Base-by-base conservation (phyloP, 768 basidiomycete species). In the Mycena indigotica region DNA sequence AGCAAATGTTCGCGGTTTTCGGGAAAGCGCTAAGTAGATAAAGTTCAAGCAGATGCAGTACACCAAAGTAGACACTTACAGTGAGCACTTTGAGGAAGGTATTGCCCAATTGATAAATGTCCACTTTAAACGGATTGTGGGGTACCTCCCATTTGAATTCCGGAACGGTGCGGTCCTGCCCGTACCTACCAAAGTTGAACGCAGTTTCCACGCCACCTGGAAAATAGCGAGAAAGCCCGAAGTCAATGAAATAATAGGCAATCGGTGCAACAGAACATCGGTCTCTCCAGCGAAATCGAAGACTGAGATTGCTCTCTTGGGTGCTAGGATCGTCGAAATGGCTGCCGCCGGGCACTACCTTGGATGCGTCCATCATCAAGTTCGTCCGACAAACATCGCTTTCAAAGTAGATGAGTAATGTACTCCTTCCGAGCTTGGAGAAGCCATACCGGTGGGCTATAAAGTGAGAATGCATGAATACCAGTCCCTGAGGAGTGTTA, bases 101-200 rank as follows among this genome's bases (percentile, higher is more conserved):
- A 17, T 52, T 58, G 2, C 72, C 70, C 0, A 73, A 40, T 32
- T 69, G 67, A 41, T 66, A 73, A 1, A 73, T 51, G 58, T 73
- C 73, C 2, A 70, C 53, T 16, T 65, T 66, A 57, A 71, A 74
- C 1, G 71, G 68, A 54, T 74, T 64, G 35, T 69, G 72, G 1
- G 68, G 67, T 1, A 63, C 48, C 13, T 53, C 52, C 2, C 50
- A 19, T 6, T 64, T 65, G 15, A 68, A 55, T 51, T 72, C 70
- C 1, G 73, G 70, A 15, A 66, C 66, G 16, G 57, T 52, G 12
- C 40, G 30, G 25, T 65, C 67, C 50, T 70, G 69, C 3, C 69
- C 66, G 48, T 38, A 28, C 2, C 56, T 16, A 4, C 66, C 62
- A 8, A 53, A 8, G 39, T 52, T 62, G 24, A 24, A 38, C 21